Evolutionary conservation across 805 yeast species (phyloP).

Genomic region (Schizosaccharomyces cryophilus): DNA sequence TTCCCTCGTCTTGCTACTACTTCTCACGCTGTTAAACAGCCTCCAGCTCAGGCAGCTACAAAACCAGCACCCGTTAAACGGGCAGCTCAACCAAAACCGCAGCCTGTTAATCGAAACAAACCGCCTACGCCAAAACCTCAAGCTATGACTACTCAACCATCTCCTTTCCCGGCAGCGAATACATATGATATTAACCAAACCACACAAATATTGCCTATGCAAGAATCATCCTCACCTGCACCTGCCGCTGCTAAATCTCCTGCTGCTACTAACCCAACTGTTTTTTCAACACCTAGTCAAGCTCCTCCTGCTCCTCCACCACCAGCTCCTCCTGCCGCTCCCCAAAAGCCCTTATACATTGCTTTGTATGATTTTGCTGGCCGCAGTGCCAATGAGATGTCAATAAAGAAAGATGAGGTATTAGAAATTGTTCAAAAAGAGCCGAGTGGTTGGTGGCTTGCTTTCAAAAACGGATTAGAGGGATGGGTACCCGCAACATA

Average conservation of each 20-base stretch:
- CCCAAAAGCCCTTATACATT: constrained; percentile 42
- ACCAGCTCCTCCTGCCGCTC: constrained; percentile 54
- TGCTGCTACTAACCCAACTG: constrained; percentile 4
- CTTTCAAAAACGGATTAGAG: constrained; percentile 31
- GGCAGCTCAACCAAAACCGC: too few species aligned
- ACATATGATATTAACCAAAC: too few species aligned
- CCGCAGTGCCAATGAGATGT: constrained; percentile 60
- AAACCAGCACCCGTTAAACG: neutral
- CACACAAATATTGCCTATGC: too few species aligned
- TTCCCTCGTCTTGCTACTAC: neutral
- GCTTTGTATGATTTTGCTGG: constrained; percentile 82
- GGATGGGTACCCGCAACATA: constrained; percentile 99
- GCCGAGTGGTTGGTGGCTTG: constrained; percentile 87
- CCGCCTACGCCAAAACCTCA: neutral
- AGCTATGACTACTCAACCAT: too few species aligned
- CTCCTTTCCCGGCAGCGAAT: too few species aligned
- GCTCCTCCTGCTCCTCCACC: constrained; percentile 25
- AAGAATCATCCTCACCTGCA: neutral
- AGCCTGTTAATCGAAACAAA: neutral
- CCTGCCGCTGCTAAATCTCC: constrained; percentile 4
- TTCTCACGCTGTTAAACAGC: neutral
- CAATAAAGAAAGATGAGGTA: constrained; percentile 51
- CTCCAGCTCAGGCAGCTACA: neutral
- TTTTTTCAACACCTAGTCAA: constrained; percentile 3
- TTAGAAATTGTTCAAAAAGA: constrained; percentile 49